Evolutionary conservation across 352 stramenopile species (phyloP), one percentile per base, ranked within the genome.

Genomic region (Phytophthora hybrid): DNA sequence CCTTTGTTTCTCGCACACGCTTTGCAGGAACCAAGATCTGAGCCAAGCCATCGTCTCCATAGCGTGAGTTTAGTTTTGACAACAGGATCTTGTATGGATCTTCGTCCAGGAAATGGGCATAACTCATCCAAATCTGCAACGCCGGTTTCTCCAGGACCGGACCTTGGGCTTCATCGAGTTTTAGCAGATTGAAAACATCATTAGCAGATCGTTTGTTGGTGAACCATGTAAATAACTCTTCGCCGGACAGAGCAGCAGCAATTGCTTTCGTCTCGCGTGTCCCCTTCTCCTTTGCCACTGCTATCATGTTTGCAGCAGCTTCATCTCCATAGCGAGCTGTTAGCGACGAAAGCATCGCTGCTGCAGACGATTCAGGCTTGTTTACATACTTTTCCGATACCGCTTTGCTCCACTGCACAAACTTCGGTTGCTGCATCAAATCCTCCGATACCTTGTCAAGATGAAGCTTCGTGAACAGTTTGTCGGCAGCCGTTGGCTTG

Each of bases 71-170:
- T 7, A 69, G n/a, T 34, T 69, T 69, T 5, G 11, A 37, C 1
- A 67, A 32, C 0, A 66, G 13, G 1, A 67, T 13, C 34, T 52
- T 19, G 4, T 71, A 64, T 5, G 56, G 64, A 4, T 71, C 8
- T 21, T 55, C 26, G 0, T 54, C 16, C 2, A 64, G 16, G 19
- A 51, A 37, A 19, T 47, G 19, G 0, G 49, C 41, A 18, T 61
- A 74, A 6, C 26, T 14, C 4, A 74, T 41, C 67, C 67, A 69
- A 3, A 32, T 69, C 0, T 11, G 51, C 3, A 74, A n/a, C 13
- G 37, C 16, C 14, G 66, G 29, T 8, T 31, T 73, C 56, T 41
- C 60, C 1, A 73, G 55, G 0, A 65, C 3, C 11, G 54, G 46
- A 4, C 23, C 59, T 21, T n/a, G 9, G 5, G 13, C 29, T 4